Evolutionary conservation across 106 monocot genomes (phyloP).

Genomic region (Platanthera zijinensis): DNA sequence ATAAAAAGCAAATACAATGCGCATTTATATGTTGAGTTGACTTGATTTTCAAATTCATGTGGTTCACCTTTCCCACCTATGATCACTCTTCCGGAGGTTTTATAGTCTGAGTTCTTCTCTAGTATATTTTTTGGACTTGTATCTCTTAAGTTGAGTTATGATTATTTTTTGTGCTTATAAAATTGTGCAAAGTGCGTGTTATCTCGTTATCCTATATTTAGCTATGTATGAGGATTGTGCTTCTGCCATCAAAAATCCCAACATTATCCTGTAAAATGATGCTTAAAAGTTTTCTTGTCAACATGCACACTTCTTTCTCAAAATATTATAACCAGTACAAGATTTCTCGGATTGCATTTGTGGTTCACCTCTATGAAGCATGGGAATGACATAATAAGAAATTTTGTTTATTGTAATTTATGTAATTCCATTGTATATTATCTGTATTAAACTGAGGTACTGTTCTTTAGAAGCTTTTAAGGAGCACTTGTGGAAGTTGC

Average conservation of each 20-base stretch:
- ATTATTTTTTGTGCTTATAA: too few species aligned
- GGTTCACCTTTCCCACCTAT: too few species aligned
- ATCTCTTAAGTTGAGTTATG: too few species aligned
- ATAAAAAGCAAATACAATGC: not conserved
- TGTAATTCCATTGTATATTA: not conserved
- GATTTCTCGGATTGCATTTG: not conserved
- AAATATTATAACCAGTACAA: not conserved
- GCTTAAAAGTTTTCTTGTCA: not conserved
- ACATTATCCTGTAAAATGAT: not conserved
- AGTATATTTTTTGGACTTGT: too few species aligned
- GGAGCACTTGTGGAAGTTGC: too few species aligned
- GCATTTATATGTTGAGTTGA: not conserved
- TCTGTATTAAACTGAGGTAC: not conserved
- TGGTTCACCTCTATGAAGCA: not conserved
- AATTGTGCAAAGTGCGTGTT: too few species aligned
- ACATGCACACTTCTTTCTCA: not conserved
- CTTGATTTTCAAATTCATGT: too few species aligned
- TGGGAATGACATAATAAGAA: slow-evolving; percentile 1
- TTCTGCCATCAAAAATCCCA: too few species aligned
- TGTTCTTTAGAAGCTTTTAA: not conserved
- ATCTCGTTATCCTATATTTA: too few species aligned
- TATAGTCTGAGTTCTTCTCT: too few species aligned
- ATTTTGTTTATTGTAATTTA: not conserved
- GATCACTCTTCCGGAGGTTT: too few species aligned
- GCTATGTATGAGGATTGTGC: too few species aligned